Evolutionary conservation across 192 early-diverging fungal species (phyloP).

Genomic region (Allomyces macrogynus): DNA sequence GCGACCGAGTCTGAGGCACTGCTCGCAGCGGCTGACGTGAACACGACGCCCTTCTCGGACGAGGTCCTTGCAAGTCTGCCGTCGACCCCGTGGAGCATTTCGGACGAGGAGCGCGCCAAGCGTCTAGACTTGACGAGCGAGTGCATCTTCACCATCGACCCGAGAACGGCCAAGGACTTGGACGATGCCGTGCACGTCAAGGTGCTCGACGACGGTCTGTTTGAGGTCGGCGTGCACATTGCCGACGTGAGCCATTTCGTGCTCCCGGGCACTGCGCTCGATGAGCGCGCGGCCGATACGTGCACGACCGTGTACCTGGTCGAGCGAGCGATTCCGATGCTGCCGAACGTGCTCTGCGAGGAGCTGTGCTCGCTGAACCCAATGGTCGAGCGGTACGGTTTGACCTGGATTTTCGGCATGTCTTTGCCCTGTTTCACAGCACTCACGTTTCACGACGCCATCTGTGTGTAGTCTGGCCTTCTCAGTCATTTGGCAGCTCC

Average conservation of each 20-base stretch:
- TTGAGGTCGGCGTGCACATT: slow-evolving; percentile 69
- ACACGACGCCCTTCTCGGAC: slow-evolving; percentile 45
- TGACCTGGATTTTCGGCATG: slow-evolving; percentile 7
- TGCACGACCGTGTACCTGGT: slow-evolving; percentile 91
- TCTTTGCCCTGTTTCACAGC: background rate
- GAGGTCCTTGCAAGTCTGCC: slow-evolving; percentile 59
- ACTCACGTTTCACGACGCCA: slow-evolving; percentile 25
- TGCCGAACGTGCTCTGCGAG: slow-evolving; percentile 66
- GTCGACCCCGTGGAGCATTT: slow-evolving; percentile 50
- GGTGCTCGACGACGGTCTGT: slow-evolving; percentile 37
- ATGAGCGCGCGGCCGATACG: slow-evolving; percentile 59
- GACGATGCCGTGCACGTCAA: slow-evolving; percentile 60
- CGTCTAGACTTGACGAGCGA: slow-evolving; percentile 52
- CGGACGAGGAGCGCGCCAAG: slow-evolving; percentile 36
- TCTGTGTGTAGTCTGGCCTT: slow-evolving; percentile 84
- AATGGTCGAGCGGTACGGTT: background rate
- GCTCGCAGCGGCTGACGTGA: slow-evolving; percentile 66
- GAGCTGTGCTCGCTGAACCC: slow-evolving; percentile 19
- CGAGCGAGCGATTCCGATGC: slow-evolving; percentile 81
- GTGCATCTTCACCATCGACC: slow-evolving; percentile 78
- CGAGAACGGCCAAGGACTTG: slow-evolving; percentile 53
- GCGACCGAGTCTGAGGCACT: slow-evolving; percentile 59
- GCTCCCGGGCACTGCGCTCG: slow-evolving; percentile 50
- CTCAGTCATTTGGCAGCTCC: slow-evolving; percentile 53
- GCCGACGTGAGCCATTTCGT: slow-evolving; percentile 96